Percentiles rank a stretch among this genome's conserved stretches.
Conservation (phyloP, 2,329 filamentous ascomycete genomes). For the Botrytis fragariae region DNA sequence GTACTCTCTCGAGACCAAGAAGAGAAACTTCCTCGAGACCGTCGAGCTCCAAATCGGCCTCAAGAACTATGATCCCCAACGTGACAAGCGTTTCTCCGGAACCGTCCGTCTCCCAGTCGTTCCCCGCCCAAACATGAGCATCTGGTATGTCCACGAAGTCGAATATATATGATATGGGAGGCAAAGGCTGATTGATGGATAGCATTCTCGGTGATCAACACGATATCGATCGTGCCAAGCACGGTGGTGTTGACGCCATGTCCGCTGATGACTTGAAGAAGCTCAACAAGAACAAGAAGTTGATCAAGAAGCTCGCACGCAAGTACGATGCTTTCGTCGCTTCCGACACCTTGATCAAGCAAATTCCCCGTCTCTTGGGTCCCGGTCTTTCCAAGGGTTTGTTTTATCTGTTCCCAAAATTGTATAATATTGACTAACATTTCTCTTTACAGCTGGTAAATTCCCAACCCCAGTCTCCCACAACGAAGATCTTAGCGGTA, state of each 20-base stretch:
- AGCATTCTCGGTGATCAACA: constrained; percentile 89
- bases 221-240: constrained; percentile 99
- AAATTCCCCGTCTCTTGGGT: constrained; percentile 99
- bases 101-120: constrained; percentile 93
- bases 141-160: constrained; percentile 58
- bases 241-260: constrained; percentile 98
- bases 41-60: constrained; percentile 90
- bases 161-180: constrained; percentile 16
- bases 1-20: constrained; percentile 94
- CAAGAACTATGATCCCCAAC: constrained; percentile 99
- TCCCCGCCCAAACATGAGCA: constrained; percentile 85
- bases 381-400: constrained; percentile 95
- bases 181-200: constrained; percentile 36
- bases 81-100: constrained; percentile 99
- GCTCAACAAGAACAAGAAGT: constrained; percentile 99
- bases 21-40: constrained; percentile 96
- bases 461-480: constrained; percentile 99
- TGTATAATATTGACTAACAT: constrained; percentile 32
- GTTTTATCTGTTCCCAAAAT: constrained; percentile 32
- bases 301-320: constrained; percentile 99
- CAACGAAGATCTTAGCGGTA: constrained; percentile 86
- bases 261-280: constrained; percentile 99
- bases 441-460: constrained; percentile 74
- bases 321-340: constrained; percentile 99
- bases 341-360: constrained; percentile 97